Evolutionary conservation across 2,329 filamentous ascomycete species (phyloP).

Genomic region (Nigrospora oryzae): DNA sequence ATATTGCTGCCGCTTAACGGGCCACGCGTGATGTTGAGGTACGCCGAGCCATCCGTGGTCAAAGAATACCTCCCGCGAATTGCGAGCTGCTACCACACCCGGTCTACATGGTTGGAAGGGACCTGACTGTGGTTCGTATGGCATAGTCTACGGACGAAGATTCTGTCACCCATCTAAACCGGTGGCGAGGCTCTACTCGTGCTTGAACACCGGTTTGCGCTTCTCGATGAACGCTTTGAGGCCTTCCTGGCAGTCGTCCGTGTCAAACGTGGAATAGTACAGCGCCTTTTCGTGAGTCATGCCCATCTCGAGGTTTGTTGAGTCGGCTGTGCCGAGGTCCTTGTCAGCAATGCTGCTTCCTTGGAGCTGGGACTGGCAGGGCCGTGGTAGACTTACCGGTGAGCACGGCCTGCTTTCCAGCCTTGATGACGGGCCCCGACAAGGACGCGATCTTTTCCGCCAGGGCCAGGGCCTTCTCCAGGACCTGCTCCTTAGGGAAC

Average conservation of each 20-base stretch:
- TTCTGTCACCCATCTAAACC: no score
- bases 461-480: constrained; percentile 26
- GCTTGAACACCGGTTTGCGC: constrained; percentile 16
- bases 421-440: constrained; percentile 27
- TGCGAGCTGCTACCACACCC: no score
- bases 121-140: no score
- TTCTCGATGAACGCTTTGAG: constrained; percentile 32
- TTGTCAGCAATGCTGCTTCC: constrained; percentile 23
- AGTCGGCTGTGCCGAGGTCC: neutral
- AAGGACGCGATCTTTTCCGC: constrained; percentile 29
- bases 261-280: constrained; percentile 27
- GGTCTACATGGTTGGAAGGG: no score
- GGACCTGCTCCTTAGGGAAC: constrained; percentile 23
- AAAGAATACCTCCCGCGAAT: no score
- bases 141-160: no score
- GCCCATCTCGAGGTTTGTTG: constrained; percentile 23
- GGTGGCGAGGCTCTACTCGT: constrained; percentile 1
- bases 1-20: no score
- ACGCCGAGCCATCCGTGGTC: no score
- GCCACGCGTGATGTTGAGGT: no score
- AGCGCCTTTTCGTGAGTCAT: constrained; percentile 25
- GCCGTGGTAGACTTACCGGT: constrained; percentile 20
- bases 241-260: constrained; percentile 30
- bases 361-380: constrained; percentile 10
- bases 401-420: constrained; percentile 34